Evolutionary conservation across 2,329 filamentous ascomycete genomes (phyloP), one percentile per base, ranked within the genome.

Genomic region (Phialophora macrospora): DNA sequence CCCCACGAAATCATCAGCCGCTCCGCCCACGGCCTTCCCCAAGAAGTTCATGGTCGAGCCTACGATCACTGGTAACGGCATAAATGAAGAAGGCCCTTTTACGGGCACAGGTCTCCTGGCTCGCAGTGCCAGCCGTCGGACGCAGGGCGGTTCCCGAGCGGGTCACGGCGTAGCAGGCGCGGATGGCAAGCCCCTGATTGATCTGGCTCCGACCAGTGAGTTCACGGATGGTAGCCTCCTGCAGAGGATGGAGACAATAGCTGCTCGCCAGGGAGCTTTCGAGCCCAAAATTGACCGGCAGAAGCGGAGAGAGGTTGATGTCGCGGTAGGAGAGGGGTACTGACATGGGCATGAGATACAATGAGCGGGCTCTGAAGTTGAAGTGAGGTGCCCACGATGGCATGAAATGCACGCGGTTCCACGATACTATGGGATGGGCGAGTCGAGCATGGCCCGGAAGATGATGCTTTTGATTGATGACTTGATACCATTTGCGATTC

Each of bases 211-310:
- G 0, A 73, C 75, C 12, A 81, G 77, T 32, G 76, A 78, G 4
- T 82, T 82, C 68, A 76, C 74, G 3, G 78, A 81, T 66, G 81
- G 81, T 2, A 82, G 80, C 71, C 65, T 82, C 54, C 71, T 82
- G 14, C 73, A 76, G n/a, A 73, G 75, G 48, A 72, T 77, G 44
- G 75, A 78, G 58, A 68, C 65, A 3, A 64, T 63, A 41, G 56
- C 65, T 26, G 56, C 58, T 54, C 59, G 49, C 17, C 56, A 68
- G 14, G 67, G 64, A 4, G 26, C 20, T n/a, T 48, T 58, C 48
- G 48, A 56, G 38, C 70, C 66, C 12, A 65, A 46, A 55, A 71
- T 72, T 56, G 65, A 70, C 55, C 63, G 70, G 30, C 49, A 65
- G 32, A 68, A 66, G 58, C 34, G 67, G 26, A 59, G 60, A 34